Evolutionary conservation across 768 basidiomycete species (phyloP), one percentile per base, ranked within the genome.

Genomic region (Lactifluus pinguis): DNA sequence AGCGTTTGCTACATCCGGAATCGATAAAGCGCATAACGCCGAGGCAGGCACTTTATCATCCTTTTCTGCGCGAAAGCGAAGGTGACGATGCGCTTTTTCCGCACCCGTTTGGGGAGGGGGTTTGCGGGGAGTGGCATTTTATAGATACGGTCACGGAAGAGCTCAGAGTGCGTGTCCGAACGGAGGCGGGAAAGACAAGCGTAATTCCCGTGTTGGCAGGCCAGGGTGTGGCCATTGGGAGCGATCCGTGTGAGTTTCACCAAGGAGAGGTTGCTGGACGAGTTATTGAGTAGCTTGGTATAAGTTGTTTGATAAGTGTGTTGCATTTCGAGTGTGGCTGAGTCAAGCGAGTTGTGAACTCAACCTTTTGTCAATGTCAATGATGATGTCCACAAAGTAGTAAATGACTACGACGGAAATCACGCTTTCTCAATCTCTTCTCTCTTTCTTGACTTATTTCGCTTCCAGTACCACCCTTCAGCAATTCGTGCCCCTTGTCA

Each of bases 21-120:
- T 83, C 86, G 7, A 85, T 83, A 21, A 83, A 81, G 55, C 82
- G 95, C 21, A 80, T 85, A 57, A 92, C 90, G 4, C 91, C 95
- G 3, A 78, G 79, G 17, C 76, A 81, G 7, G 91, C 87, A 17
- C 77, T 98, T 49, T 80, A 80, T 60, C 94, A 98, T 68, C 79
- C 82, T 0, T 98, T 97, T 73, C 77, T 98, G 51, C 64, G 72
- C 0, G 78, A 75, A 19, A 76, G 74, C 34, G 67, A 65, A 3
- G 80, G 79, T 55, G 86, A 90, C 55, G 86, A 89, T 59, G 83
- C 80, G 59, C 80, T 79, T 64, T 82, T 84, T 57, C 89, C 90
- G 7, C 86, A 87, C 68, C 81, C 80, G 25, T 80, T 79, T 56
- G 86, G 85, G 2, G 75, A 82, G 64, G 91, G 89, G 1, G 75